Conservation (phyloP, 331 rosid genomes). For the Saraca asoca region DNA sequence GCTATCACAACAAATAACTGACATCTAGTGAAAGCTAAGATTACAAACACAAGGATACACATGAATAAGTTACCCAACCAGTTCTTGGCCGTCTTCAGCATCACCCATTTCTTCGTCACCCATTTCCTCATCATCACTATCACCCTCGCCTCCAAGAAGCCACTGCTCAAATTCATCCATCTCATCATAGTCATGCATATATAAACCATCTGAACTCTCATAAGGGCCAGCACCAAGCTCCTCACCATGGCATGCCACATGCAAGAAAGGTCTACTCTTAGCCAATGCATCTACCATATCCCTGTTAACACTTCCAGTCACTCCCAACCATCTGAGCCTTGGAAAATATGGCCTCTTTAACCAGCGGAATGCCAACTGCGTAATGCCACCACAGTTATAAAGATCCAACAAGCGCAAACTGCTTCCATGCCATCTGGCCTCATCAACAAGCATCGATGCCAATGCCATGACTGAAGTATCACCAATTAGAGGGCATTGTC, state of each 20-base stretch:
- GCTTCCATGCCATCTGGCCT: conserved; percentile 72
- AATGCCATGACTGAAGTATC: conserved; percentile 83
- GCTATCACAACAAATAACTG: conserved; percentile 1
- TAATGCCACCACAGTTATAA: conserved; percentile 85
- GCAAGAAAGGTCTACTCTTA: conserved; percentile 77
- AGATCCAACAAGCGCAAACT: conserved; percentile 76
- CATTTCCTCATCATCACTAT: conserved; percentile 64
- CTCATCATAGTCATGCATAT: conserved; percentile 70
- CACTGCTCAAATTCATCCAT: conserved; percentile 82
- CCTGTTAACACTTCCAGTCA: conserved; percentile 74
- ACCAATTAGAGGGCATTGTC: conserved; percentile 81
- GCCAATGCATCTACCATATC: conserved; percentile 87
- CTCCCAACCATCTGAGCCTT: conserved; percentile 89
- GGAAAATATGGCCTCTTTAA: conserved; percentile 93
- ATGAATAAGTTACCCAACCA: conserved; percentile 29
- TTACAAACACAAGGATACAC: conserved; percentile 10
- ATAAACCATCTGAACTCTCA: conserved; percentile 53
- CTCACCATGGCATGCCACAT: conserved; percentile 79
- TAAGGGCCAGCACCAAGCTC: conserved; percentile 75
- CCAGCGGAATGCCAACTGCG: conserved; percentile 76
- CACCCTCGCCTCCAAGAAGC: conserved; percentile 69
- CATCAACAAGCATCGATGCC: conserved; percentile 83
- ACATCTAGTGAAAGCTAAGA: conserved; percentile 6
- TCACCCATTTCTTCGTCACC: conserved; percentile 72
- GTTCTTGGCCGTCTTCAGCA: conserved; percentile 55